Conservation (phyloP, 306 rosid species). For the Quercus alba region DNA sequence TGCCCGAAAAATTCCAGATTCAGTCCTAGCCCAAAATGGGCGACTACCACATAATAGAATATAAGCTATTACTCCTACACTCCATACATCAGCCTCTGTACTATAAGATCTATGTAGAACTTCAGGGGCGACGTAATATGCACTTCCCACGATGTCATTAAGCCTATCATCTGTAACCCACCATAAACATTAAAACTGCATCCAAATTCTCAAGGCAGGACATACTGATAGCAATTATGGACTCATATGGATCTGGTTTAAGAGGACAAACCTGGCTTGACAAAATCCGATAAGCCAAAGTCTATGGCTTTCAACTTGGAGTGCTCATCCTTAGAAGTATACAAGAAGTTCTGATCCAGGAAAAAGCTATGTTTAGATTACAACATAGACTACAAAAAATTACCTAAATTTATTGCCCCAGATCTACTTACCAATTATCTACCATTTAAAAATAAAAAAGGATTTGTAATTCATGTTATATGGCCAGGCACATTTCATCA, state of each 20-base stretch:
- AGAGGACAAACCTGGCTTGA: slow-evolving; percentile 76
- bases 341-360: slow-evolving; percentile 75
- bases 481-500: neutral
- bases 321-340: slow-evolving; percentile 75
- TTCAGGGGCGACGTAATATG: slow-evolving; percentile 97
- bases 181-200: slow-evolving; percentile 21
- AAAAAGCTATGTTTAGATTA: slow-evolving; percentile 21
- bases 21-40: slow-evolving; percentile 98
- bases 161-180: slow-evolving; percentile 82
- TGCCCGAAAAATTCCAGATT: slow-evolving; percentile 91
- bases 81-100: slow-evolving; percentile 99
- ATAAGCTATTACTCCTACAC: slow-evolving; percentile 96
- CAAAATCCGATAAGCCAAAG: slow-evolving; percentile 95
- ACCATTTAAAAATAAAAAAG: neutral
- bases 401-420: slow-evolving; percentile 5
- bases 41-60: slow-evolving; percentile 98
- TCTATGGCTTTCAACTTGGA: slow-evolving; percentile 92
- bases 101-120: slow-evolving; percentile 93
- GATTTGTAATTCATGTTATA: neutral
- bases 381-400: slow-evolving; percentile 1
- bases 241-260: neutral
- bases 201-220: slow-evolving; percentile 2
- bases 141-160: slow-evolving; percentile 98
- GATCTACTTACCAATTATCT: slow-evolving; percentile 20
- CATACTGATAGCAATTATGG: slow-evolving; percentile 23